Base-by-base conservation (phyloP, 2,329 filamentous ascomycete genomes). In the Gaeumannomyces tritici region DNA sequence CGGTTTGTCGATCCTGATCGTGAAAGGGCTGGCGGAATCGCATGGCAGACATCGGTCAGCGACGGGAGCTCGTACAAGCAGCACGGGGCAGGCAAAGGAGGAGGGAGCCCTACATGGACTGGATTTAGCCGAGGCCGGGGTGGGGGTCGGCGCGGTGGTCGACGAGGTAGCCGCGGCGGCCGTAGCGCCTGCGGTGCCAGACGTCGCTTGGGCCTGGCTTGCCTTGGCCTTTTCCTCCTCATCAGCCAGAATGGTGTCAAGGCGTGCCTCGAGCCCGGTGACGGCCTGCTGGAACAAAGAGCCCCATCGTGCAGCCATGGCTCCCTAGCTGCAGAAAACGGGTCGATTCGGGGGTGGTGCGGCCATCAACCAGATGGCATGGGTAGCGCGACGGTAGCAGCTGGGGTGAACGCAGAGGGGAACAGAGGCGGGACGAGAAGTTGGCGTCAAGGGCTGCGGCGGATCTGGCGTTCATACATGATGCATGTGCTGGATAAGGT, bases 181-280 rank as follows among this genome's bases (percentile, higher is more conserved):
- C 24, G 57, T n/a, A 6, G 58, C 21, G 47, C n/a, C 26, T 27
- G 42, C 58, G 24, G 70, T 67, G 54, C 70, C 71, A 62, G 70
- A 62, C n/a, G 70, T 71, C 62, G 71, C 66, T 67, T 62, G 47
- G 29, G 65, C 28, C 61, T 65, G 64, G 15, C 63, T 15, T 15
- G 29, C 58, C 61, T 66, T 68, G 27, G 59, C 62, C 11, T 74
- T 73, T 59, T 84, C 83, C 56, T 88, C 86, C 62, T 90, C 87
- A 67, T 97, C 93, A 62, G 91, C 87, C 64, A 99, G 83, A 63
- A 99, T 96, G 60, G 85, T 93, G 74, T 99, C 95, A 64, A 99
- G 83, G 56, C 90, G 87, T 64, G 93, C 96, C 77, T 99, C 95
- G 63, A 99, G 89, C 64, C 93, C 93, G 62, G 93, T 92, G 64